Evolutionary conservation across 2,329 filamentous ascomycete genomes (phyloP), one percentile per base, ranked within the genome.

Genomic region (Pseudovirgaria hyperparasitica): DNA sequence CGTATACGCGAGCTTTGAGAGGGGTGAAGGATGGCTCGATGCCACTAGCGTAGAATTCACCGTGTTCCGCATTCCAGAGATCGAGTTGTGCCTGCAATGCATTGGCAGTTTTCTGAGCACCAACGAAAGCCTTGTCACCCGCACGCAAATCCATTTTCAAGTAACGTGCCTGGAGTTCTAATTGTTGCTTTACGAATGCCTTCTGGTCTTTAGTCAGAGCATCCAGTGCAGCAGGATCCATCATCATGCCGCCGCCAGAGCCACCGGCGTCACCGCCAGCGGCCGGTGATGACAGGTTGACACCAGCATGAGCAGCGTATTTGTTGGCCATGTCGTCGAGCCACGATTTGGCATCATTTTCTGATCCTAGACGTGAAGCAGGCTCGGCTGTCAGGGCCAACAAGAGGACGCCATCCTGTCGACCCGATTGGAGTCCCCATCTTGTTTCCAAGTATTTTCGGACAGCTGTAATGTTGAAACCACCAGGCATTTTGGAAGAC

Each of bases 401-500:
- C 31, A 96, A 64, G 34, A 98, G 65, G 25, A 82, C 82, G 43
- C 86, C 85, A 51, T 98, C 90, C 53, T 98, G 90, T 46, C 90
- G 72, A 16, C 90, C 90, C 14, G 77, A 52, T 4, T 68, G 82
- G 31, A 98, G 64, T 30, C 90, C 90, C 85, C 87, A 98, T 55
- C 84, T 72, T 10, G 81, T 84, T 62, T 94, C 87, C 23, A 98
- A 63, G 50, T 98, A 92, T 61, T 98, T 98, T 47, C 90, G 74
- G 24, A 92, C 82, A 9, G 84, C 70, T 48, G 87, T 96, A 55
- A 96, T 96, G 56, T 96, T 98, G 72, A 98, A 98, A 36, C 90
- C 90, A 63, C 87, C 90, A 25, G 90, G 90, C 90, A 98, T 98
- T 63, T 98, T 98, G 16, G 90, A 94, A 2, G 90, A 96, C 22